phyloP scores from a whole-genome alignment of 306 rosid species.

The Mimosa bimucronata region DNA sequence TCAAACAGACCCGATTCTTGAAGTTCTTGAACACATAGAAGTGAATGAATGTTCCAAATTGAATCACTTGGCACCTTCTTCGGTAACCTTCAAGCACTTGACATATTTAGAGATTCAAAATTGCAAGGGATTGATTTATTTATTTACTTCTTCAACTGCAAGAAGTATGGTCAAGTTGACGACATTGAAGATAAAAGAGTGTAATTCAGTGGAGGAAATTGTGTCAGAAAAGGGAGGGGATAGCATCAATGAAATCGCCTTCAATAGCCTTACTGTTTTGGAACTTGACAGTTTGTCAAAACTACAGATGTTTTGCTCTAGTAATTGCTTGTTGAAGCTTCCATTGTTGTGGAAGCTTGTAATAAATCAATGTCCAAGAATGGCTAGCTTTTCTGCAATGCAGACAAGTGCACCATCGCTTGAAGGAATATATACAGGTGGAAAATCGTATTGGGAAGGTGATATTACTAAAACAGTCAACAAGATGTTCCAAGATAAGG shows the following conservation, averaged over 20 bases:
- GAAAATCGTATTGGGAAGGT: too few relatives aligned
- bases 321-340: neutral
- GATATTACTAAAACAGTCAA: too few relatives aligned
- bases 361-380: constrained; percentile 1
- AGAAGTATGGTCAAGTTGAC: neutral
- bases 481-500: too few relatives aligned
- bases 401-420: too few relatives aligned
- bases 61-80: neutral
- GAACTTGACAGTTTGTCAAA: neutral
- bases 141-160: neutral
- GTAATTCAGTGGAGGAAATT: too few relatives aligned
- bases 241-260: neutral
- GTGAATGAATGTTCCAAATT: neutral
- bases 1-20: neutral
- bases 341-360: neutral
- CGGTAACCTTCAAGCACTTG: neutral
- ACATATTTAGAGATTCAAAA: neutral
- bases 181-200: neutral
- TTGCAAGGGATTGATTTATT: too few relatives aligned
- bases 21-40: neutral
- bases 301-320: neutral
- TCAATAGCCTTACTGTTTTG: neutral
- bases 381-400: too few relatives aligned
- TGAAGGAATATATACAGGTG: too few relatives aligned
- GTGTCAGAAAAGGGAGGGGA: too few relatives aligned